These are phyloP conservation scores for Cryphonectria japonica DNA, from an alignment of 2,329 filamentous ascomycete genomes.

Conservation along the genomic window DNA sequence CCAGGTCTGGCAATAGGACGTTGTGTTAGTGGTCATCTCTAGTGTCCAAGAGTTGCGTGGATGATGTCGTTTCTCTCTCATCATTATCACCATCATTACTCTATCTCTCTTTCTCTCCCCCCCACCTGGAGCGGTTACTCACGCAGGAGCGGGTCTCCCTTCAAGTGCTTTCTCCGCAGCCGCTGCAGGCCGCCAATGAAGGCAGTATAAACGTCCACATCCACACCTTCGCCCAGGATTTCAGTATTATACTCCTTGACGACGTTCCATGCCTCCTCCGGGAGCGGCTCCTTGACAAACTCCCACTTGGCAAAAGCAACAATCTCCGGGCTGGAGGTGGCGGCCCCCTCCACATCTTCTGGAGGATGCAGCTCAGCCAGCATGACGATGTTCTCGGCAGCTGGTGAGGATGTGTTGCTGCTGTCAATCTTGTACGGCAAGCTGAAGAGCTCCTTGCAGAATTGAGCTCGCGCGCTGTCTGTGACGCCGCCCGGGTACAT, in stretches of 20 bases:
- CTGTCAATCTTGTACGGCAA: not conserved
- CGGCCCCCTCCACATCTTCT: constrained; percentile 13
- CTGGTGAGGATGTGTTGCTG: not conserved
- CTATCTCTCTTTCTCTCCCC: not conserved
- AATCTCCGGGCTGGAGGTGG: constrained; percentile 31
- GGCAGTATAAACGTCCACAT: constrained; percentile 31
- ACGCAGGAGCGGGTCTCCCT: constrained; percentile 36
- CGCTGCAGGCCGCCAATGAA: constrained; percentile 35
- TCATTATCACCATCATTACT: too few relatives aligned
- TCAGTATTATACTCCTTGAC: constrained; percentile 28
- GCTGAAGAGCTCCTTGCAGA: constrained; percentile 29
- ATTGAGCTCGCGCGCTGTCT: constrained; percentile 28
- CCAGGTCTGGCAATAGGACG: constrained; percentile 26
- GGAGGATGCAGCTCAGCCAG: constrained; percentile 36
- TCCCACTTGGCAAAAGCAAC: constrained; percentile 38
- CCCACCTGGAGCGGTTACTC: constrained; percentile 19
- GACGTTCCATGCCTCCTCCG: constrained; percentile 36
- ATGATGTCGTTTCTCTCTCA: not conserved
- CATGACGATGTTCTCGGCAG: constrained; percentile 26
- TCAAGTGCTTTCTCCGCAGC: constrained; percentile 29
- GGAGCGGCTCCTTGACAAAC: constrained; percentile 31
- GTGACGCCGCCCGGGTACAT: constrained; percentile 34
- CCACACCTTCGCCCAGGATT: constrained; percentile 32
- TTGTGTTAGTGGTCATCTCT: not conserved
- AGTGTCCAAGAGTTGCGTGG: too few relatives aligned